Evolutionary conservation across 2,329 filamentous ascomycete genomes (phyloP).

Genomic region (Xylaria multiplex): DNA sequence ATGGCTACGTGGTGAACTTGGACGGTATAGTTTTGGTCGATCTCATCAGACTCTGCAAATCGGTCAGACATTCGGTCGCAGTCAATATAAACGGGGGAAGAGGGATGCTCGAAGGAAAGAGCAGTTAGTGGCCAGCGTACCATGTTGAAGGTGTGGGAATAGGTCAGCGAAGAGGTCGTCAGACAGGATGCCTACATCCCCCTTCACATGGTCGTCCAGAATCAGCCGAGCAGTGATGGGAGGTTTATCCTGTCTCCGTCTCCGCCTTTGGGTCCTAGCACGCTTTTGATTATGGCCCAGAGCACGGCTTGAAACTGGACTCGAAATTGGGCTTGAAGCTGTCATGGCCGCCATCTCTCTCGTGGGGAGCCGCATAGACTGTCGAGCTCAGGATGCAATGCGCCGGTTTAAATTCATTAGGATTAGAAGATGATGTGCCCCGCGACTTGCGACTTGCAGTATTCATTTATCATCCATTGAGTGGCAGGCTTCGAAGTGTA

Average conservation of each 20-base stretch:
- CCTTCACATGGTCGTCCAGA: constrained; percentile 85
- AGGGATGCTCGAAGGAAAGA: neutral
- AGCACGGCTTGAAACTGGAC: constrained; percentile 29
- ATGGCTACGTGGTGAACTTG: constrained; percentile 74
- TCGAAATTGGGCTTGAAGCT: constrained; percentile 29
- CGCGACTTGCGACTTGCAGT: constrained; percentile 37
- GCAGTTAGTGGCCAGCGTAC: constrained; percentile 19
- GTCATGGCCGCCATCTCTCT: constrained; percentile 39
- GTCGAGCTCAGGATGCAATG: constrained; percentile 32
- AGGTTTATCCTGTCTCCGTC: constrained; percentile 74
- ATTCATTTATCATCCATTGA: constrained; percentile 33
- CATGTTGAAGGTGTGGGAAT: constrained; percentile 68
- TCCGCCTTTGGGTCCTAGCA: constrained; percentile 56
- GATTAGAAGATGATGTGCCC: constrained; percentile 33
- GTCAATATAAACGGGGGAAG: neutral
- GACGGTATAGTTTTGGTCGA: constrained; percentile 47
- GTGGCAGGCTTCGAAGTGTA: neutral
- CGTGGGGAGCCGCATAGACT: constrained; percentile 4
- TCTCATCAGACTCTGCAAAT: constrained; percentile 45
- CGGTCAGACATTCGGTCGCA: constrained; percentile 28
- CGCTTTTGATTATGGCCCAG: constrained; percentile 49
- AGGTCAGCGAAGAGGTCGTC: constrained; percentile 86
- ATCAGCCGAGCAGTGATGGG: constrained; percentile 82
- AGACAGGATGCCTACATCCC: constrained; percentile 86
- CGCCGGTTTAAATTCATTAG: constrained; percentile 38